Percentiles rank a stretch among this genome's conserved stretches.
Conservation (phyloP, 2,329 filamentous ascomycete species). For the Exophiala mesophila region DNA sequence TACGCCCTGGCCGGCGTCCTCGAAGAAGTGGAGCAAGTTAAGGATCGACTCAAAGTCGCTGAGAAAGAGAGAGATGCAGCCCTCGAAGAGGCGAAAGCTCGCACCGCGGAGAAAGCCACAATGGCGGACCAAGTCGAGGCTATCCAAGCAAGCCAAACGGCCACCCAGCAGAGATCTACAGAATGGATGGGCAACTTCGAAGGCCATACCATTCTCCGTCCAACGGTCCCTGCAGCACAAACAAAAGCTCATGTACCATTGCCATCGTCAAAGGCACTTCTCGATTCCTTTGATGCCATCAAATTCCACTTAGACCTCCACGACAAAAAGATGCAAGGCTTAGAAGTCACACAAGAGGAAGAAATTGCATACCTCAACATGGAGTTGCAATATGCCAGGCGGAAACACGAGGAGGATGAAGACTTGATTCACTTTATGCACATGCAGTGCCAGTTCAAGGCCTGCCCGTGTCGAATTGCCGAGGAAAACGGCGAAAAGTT, state of each 20-base stretch:
- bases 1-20: constrained; percentile 42
- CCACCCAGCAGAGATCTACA: not conserved
- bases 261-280: not conserved
- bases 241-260: not conserved
- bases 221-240: not conserved
- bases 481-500: constrained; percentile 39
- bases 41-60: constrained; percentile 36
- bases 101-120: constrained; percentile 3
- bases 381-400: constrained; percentile 49
- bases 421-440: constrained; percentile 51
- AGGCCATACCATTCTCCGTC: not conserved
- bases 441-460: constrained; percentile 46
- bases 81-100: constrained; percentile 11
- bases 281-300: constrained; percentile 9
- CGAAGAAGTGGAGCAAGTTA: constrained; percentile 41
- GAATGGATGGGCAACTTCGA: constrained; percentile 3
- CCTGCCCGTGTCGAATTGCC: constrained; percentile 44
- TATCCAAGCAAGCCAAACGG: not conserved
- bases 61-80: constrained; percentile 35
- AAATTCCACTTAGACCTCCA: constrained; percentile 8
- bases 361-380: constrained; percentile 43
- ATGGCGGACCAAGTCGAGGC: not conserved
- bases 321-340: constrained; percentile 27
- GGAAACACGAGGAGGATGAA: constrained; percentile 45
- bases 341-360: constrained; percentile 31